Base-by-base conservation (phyloP, 2,329 filamentous ascomycete species). In the Colletotrichum tropicicola region DNA sequence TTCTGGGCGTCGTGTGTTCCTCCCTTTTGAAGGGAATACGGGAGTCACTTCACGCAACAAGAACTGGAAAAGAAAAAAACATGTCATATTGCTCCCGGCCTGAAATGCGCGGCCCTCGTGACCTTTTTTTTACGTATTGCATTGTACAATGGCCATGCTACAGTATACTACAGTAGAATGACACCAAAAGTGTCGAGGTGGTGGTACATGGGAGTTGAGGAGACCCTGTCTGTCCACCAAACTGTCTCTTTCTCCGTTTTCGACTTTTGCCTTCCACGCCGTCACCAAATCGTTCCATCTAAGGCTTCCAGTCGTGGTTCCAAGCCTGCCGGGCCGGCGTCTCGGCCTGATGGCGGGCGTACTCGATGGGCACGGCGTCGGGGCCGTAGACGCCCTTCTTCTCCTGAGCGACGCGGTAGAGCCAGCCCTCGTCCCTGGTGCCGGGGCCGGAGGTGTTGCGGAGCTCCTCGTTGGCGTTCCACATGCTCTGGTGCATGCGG, bases 231-330 rank as follows among this genome's bases (percentile, higher is more conserved):
- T 8, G 17, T 30, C 44, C 44, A 6, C 6, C 10, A 15, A 3
- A 6, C 6, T 15, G 19, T 2, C 23, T 45, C 23, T 44, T 44
- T 12, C 21, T 45, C 39, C 9, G 7, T 17, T 10, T 17, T 13
- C n/a, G n/a, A 19, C 5, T 43, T 37, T 39, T 8, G 13, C 2
- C 15, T 6, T 27, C 44, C 5, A 17, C 6, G 19, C 10, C 19
- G 9, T 8, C 8, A 35, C 44, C 7, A n/a, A n/a, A n/a, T n/a
- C n/a, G n/a, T n/a, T n/a, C n/a, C n/a, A n/a, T 72, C 72, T 74
- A 82, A 79, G 90, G 87, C 82, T 89, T 97, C 96, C 96, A 99
- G 12, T 83, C 91, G 80, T 97, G 90, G 81, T 98, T 96, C 94
- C 95, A 99, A n/a, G 93, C 88, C 70, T 91, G 88, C 73, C 85